Evolutionary conservation across 306 rosid genomes (phyloP).

Genomic region (Leucaena leucocephala): DNA sequence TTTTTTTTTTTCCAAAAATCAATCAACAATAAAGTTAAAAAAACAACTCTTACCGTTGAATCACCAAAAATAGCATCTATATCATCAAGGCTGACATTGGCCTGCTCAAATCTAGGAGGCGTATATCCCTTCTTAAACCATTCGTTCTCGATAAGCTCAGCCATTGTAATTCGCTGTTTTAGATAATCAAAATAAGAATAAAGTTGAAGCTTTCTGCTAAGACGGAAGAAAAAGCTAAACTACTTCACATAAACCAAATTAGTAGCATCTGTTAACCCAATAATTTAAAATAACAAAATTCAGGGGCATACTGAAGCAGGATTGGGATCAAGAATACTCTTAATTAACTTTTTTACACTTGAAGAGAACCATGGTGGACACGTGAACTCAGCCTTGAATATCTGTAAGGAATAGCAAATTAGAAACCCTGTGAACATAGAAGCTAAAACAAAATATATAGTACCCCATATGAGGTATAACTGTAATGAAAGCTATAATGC

Average conservation of each 20-base stretch:
- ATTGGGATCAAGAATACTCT: slow-evolving; percentile 87
- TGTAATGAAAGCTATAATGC: background rate
- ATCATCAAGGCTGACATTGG: slow-evolving; percentile 71
- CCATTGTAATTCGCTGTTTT: slow-evolving; percentile 80
- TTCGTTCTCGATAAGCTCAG: slow-evolving; percentile 85
- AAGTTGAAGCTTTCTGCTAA: slow-evolving; percentile 23
- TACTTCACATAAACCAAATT: slow-evolving; percentile 20
- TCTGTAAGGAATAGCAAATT: slow-evolving; percentile 50
- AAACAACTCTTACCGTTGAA: slow-evolving; percentile 51
- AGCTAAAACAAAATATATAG: background rate
- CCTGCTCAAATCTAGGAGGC: slow-evolving; percentile 79
- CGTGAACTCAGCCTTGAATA: slow-evolving; percentile 82
- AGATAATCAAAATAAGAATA: slow-evolving; percentile 32
- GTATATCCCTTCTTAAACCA: slow-evolving; percentile 98
- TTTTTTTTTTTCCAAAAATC: background rate
- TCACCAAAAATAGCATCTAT: slow-evolving; percentile 71
- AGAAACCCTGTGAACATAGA: slow-evolving; percentile 24
- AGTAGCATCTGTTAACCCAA: slow-evolving; percentile 13
- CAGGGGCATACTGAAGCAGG: slow-evolving; percentile 69
- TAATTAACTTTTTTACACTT: slow-evolving; percentile 80
- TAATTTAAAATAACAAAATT: slow-evolving; percentile 7
- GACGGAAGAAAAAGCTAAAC: slow-evolving; percentile 2
- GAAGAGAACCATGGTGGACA: slow-evolving; percentile 97
- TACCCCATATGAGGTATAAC: background rate
- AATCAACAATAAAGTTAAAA: slow-evolving; percentile 27